Conservation (phyloP, 2,329 filamentous ascomycete species). For the Dactylonectria estremocensis region DNA sequence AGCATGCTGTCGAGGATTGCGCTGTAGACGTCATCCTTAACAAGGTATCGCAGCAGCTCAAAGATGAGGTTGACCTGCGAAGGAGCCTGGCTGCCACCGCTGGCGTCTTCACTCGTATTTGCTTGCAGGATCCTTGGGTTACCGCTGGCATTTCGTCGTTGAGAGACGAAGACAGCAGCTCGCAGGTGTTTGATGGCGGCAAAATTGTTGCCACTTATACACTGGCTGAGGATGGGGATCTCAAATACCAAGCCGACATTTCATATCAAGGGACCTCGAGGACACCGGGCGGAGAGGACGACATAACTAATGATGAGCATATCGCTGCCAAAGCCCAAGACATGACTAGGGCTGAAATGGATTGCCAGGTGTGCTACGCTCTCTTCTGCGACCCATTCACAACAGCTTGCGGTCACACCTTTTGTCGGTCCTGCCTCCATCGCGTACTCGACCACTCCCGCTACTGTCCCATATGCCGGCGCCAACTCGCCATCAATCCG, state of each 20-base stretch:
- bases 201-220: constrained; percentile 77
- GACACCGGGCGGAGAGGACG: constrained; percentile 47
- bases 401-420: constrained; percentile 90
- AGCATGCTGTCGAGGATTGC: constrained; percentile 85
- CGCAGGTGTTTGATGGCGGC: constrained; percentile 66
- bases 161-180: constrained; percentile 50
- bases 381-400: constrained; percentile 87
- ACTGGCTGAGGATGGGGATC: constrained; percentile 73
- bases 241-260: constrained; percentile 71
- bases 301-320: constrained; percentile 37
- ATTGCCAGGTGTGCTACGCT: constrained; percentile 91
- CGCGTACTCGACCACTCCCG: constrained; percentile 83
- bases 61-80: constrained; percentile 65
- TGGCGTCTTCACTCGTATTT: constrained; percentile 57
- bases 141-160: constrained; percentile 60
- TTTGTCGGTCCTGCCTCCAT: constrained; percentile 85
- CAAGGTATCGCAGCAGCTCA: constrained; percentile 77
- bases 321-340: constrained; percentile 72
- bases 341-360: constrained; percentile 77
- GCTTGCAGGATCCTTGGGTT: constrained; percentile 56
- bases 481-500: constrained; percentile 68
- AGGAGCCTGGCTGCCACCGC: constrained; percentile 46
- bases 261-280: constrained; percentile 58
- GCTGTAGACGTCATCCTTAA: constrained; percentile 81
- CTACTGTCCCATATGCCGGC: constrained; percentile 86